phyloP scores from a whole-genome alignment of 139 green algal species.

The Dunaliella sp. region DNA sequence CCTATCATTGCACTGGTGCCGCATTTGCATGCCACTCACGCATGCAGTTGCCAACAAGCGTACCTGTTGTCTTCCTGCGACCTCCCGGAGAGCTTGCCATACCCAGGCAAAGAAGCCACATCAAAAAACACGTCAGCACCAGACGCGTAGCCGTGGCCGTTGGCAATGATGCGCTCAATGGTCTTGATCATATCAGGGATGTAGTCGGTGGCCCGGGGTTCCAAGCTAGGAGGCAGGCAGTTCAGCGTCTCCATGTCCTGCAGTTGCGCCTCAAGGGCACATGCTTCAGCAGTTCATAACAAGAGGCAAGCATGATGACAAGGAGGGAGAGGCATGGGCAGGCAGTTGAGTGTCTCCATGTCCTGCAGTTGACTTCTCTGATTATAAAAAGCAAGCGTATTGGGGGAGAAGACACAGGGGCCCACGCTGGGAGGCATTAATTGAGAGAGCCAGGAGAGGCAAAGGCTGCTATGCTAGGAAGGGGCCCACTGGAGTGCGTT shows the following conservation, averaged over 20 bases:
- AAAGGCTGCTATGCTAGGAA: too few relatives aligned
- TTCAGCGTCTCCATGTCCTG: slow-evolving; percentile 85
- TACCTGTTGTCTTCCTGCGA: slow-evolving; percentile 62
- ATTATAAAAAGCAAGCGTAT: too few relatives aligned
- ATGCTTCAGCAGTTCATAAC: neutral
- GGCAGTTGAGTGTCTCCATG: slow-evolving; percentile 84
- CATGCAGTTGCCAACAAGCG: too few relatives aligned
- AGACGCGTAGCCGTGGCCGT: slow-evolving; percentile 87
- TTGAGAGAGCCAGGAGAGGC: too few relatives aligned
- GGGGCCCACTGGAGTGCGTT: too few relatives aligned
- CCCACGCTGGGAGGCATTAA: too few relatives aligned
- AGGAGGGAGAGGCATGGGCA: too few relatives aligned
- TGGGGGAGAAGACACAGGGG: too few relatives aligned
- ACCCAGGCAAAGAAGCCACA: slow-evolving; percentile 76
- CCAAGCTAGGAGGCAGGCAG: slow-evolving; percentile 79
- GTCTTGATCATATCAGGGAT: slow-evolving; percentile 85
- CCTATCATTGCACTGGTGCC: too few relatives aligned
- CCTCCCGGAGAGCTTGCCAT: slow-evolving; percentile 86
- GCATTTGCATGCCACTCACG: too few relatives aligned
- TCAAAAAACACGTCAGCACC: slow-evolving; percentile 92
- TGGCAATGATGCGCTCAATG: slow-evolving; percentile 83
- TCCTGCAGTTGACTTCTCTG: slow-evolving; percentile 68
- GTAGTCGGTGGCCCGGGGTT: slow-evolving; percentile 89
- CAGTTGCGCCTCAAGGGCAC: neutral
- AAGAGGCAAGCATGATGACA: too few relatives aligned